Percentiles rank a stretch among this genome's conserved stretches.
Evolutionary conservation across 2,329 filamentous ascomycete species (phyloP).

Genomic region (Taxawa tesnikishii): DNA sequence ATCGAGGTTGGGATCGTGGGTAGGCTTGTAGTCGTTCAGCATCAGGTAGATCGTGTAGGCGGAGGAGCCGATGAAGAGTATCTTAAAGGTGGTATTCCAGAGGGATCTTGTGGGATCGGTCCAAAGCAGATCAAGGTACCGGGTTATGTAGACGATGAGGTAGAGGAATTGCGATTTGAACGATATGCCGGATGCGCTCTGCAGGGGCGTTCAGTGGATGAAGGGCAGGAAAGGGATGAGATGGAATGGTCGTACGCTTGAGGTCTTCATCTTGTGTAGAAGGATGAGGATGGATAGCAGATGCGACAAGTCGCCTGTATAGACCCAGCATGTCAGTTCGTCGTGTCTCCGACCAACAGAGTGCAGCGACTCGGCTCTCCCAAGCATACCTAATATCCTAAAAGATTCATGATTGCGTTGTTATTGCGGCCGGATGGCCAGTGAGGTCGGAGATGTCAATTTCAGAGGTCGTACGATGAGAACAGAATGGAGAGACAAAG

Average conservation of each 20-base stretch:
- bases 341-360: too few species aligned
- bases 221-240: too few species aligned
- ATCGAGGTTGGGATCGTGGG: conserved; percentile 91
- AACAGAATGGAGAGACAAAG: too few species aligned
- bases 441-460: too few species aligned
- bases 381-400: too few species aligned
- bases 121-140: conserved; percentile 87
- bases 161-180: conserved; percentile 98
- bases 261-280: conserved; percentile 83
- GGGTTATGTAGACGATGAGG: conserved; percentile 81
- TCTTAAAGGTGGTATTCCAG: conserved; percentile 93
- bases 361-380: too few species aligned
- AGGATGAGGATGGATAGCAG: conserved; percentile 87
- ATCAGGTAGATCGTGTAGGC: conserved; percentile 96
- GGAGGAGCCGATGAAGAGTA: conserved; percentile 82
- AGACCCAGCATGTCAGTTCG: too few species aligned
- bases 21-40: conserved; percentile 94
- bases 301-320: conserved; percentile 87
- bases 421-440: too few species aligned
- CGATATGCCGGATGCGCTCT: conserved; percentile 96
- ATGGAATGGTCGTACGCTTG: conserved; percentile 64
- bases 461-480: too few species aligned
- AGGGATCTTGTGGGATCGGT: conserved; percentile 47
- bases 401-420: too few species aligned
- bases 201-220: conserved; percentile 6